Evolutionary conservation across 768 basidiomycete genomes (phyloP), one percentile per base, ranked within the genome.

Genomic region (Imleria badia): DNA sequence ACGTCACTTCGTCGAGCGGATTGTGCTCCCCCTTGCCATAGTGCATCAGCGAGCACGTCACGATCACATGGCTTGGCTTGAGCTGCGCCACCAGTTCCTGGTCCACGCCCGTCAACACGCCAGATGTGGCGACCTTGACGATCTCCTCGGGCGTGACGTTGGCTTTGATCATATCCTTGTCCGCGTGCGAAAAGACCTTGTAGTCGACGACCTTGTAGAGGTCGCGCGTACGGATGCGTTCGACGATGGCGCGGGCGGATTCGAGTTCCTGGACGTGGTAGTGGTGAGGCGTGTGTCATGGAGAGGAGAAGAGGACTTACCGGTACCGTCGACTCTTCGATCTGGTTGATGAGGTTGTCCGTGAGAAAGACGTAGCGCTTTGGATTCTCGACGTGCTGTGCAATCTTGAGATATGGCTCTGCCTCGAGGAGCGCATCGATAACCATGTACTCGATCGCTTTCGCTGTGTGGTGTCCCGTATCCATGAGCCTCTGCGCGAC

Each of bases 371-470:
- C 60, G 52, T 81, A 92, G 50, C 76, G 73, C 50, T 80, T 73
- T 0, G 89, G 84, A 17, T 88, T 67, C 26, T 77, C 66, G 15
- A 91, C 77, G 6, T 73, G 72, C 1, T 76, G 66, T 0, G 87
- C 82, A 45, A 93, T 79, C 41, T 83, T 75, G 65, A 92, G 66
- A 54, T 78, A 52, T 0, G 83, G 79, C 35, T 94, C 87, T 0
- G 91, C 91, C 0, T 73, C 71, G 1, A 85, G 70, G n/a, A 94
- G 76, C 0, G 80, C 88, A 60, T 93, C 91, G 14, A 90, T 77
- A n/a, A 93, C 74, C 91, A 93, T 93, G 62, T 86, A 81, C 66
- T 91, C 91, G 47, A 92, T 86, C 0, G 88, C 83, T 60, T 81
- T 87, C 4, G 88, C 89, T 88, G 33, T 34, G n/a, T n/a, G n/a